Conservation (phyloP, 1,284 basidiomycete species). For the Cryptococcus maquisensis region DNA sequence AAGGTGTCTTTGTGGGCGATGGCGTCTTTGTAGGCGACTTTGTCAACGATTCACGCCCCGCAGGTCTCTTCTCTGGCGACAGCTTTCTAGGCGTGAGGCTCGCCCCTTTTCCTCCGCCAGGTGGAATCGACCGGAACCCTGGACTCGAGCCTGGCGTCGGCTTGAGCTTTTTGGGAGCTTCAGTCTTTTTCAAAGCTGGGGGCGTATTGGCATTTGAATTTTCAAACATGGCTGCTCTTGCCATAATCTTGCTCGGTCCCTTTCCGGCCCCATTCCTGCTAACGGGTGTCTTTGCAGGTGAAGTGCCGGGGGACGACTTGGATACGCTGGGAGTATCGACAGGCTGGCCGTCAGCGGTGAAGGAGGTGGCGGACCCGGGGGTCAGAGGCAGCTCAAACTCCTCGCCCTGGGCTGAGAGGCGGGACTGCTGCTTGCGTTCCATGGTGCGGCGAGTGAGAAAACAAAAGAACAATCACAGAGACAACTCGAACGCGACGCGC, state of each 20-base stretch:
- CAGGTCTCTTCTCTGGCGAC: slow-evolving; percentile 4
- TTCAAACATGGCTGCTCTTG: slow-evolving; percentile 30
- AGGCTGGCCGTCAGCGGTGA: background rate
- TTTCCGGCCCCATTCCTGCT: background rate
- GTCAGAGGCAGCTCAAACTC: no score
- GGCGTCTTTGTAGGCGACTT: background rate
- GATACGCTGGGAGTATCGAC: background rate
- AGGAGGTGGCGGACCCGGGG: no score
- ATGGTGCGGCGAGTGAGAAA: no score
- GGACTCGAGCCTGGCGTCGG: slow-evolving; percentile 1
- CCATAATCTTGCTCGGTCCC: slow-evolving; percentile 24
- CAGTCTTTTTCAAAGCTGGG: no score
- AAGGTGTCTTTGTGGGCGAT: no score
- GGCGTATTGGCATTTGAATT: background rate
- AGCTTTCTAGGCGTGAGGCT: slow-evolving; percentile 1
- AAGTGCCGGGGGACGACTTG: background rate
- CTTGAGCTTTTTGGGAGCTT: no score
- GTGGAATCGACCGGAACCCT: slow-evolving; percentile 20
- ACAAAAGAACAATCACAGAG: background rate
- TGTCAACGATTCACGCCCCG: background rate
- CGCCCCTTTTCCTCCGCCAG: background rate
- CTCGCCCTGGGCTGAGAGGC: no score
- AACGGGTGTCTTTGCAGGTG: background rate
- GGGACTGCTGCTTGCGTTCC: no score
- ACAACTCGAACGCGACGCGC: background rate